Evolutionary conservation across 805 yeast species (phyloP).

Genomic region (Metschnikowia aberdeeniae): DNA sequence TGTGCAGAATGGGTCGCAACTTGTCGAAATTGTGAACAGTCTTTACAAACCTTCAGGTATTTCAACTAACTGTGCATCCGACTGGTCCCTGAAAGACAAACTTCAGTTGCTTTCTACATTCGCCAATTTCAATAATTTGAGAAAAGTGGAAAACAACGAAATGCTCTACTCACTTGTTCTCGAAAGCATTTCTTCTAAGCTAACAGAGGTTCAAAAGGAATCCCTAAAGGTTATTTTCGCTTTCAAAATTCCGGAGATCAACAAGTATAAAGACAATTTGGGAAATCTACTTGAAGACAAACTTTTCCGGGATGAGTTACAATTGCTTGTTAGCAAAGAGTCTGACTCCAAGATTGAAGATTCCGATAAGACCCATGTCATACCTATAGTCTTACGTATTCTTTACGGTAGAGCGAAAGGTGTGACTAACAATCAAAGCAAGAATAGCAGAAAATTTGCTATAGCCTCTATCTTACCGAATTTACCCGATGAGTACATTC

Average conservation of each 20-base stretch:
- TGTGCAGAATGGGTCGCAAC: conserved; percentile 53
- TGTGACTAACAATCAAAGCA: conserved; percentile 62
- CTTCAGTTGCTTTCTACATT: conserved; percentile 58
- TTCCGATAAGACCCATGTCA: conserved; percentile 53
- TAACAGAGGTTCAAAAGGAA: conserved; percentile 58
- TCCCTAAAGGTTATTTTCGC: conserved; percentile 70
- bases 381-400: conserved; percentile 73
- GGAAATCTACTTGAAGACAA: conserved; percentile 76
- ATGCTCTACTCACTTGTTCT: conserved; percentile 53
- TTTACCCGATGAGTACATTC: conserved; percentile 48
- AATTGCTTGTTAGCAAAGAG: conserved; percentile 50
- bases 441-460: conserved; percentile 68
- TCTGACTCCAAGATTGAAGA: conserved; percentile 55
- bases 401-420: conserved; percentile 83
- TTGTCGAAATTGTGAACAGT: conserved; percentile 47
- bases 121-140: conserved; percentile 60
- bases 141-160: conserved; percentile 47
- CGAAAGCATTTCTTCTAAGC: conserved; percentile 56
- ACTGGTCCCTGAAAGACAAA: conserved; percentile 52
- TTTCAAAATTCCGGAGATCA: conserved; percentile 53
- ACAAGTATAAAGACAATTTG: conserved; percentile 70
- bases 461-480: conserved; percentile 61
- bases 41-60: conserved; percentile 35
- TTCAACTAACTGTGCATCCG: conserved; percentile 13
- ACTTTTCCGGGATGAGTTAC: conserved; percentile 78